These are phyloP conservation scores for Sambucus nigra DNA, from an alignment of 129 eudicot species.

Conservation along the genomic window DNA sequence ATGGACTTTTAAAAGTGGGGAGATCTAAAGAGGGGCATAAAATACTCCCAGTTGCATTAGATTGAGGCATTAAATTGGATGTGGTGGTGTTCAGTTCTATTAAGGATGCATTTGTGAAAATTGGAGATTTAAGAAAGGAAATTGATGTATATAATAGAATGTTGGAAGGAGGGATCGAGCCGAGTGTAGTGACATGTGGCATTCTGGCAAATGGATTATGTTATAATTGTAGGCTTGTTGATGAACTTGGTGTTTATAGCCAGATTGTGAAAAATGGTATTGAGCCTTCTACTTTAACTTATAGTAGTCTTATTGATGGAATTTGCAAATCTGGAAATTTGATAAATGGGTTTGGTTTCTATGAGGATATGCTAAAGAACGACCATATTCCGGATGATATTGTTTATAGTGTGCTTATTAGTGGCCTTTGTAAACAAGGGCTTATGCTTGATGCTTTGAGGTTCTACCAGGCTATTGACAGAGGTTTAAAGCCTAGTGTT, in stretches of 20 bases:
- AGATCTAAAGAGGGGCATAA: constrained; percentile 36
- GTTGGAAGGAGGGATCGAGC: constrained; percentile 37
- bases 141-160: constrained; percentile 40
- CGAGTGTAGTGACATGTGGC: constrained; percentile 45
- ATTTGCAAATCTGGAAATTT: constrained; percentile 46
- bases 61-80: constrained; percentile 47
- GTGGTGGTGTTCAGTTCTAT: constrained; percentile 46
- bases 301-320: constrained; percentile 50
- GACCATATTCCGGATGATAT: constrained; percentile 43
- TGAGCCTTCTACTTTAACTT: constrained; percentile 31
- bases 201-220: constrained; percentile 54
- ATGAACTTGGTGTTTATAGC: constrained; percentile 41
- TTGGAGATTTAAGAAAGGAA: constrained; percentile 40
- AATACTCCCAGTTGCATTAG: constrained; percentile 29
- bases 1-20: constrained; percentile 43
- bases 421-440: constrained; percentile 52
- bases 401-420: constrained; percentile 35
- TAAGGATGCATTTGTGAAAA: constrained; percentile 35
- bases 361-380: constrained; percentile 27
- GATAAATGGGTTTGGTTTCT: constrained; percentile 36
- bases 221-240: constrained; percentile 24
- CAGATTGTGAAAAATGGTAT: constrained; percentile 46
- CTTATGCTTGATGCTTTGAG: constrained; percentile 40
- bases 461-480: constrained; percentile 32
- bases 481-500: constrained; percentile 28